phyloP scores from a whole-genome alignment of 768 basidiomycete genomes.

The Trametes villosa region DNA sequence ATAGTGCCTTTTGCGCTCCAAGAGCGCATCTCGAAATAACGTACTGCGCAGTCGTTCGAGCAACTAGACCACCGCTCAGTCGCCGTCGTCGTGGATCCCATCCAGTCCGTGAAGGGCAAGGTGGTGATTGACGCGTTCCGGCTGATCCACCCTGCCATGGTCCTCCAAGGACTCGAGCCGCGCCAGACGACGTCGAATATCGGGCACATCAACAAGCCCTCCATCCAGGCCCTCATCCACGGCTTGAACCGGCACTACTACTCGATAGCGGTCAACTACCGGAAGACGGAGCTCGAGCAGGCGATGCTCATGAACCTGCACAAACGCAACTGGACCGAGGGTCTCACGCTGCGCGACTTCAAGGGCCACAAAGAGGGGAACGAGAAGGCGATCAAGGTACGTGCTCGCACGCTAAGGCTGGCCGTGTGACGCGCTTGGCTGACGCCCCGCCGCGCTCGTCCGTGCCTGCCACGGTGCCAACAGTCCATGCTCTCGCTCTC shows the following conservation, averaged over 20 bases:
- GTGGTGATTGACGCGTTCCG: conserved; percentile 99
- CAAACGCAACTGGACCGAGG: conserved; percentile 99
- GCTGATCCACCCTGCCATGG: conserved; percentile 88
- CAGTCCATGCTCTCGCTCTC: conserved; percentile 94
- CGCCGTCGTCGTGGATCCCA: conserved; percentile 97
- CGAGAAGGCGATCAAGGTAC: conserved; percentile 93
- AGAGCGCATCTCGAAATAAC: conserved; percentile 10
- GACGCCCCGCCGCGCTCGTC: conserved; percentile 4
- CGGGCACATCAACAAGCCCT: conserved; percentile 99
- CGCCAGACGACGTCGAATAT: conserved; percentile 98
- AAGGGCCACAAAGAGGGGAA: conserved; percentile 85
- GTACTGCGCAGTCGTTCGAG: conserved; percentile 82
- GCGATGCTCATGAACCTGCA: conserved; percentile 99
- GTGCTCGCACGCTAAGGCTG: conserved; percentile 33
- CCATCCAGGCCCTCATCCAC: conserved; percentile 97
- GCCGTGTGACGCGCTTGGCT: conserved; percentile 21
- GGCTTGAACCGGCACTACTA: conserved; percentile 98
- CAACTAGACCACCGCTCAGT: conserved; percentile 91
- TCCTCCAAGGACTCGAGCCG: conserved; percentile 91
- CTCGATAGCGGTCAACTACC: conserved; percentile 95
- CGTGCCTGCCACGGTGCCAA: conserved; percentile 6
- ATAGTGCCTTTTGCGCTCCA: conserved; percentile 3
- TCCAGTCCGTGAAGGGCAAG: conserved; percentile 98
- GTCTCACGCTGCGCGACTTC: conserved; percentile 90
- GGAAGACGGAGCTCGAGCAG: conserved; percentile 98